Percentiles rank a stretch among this genome's conserved stretches.
phyloP scores from a whole-genome alignment of 2,329 filamentous ascomycete genomes.

The Westerdykella aurantiaca region DNA sequence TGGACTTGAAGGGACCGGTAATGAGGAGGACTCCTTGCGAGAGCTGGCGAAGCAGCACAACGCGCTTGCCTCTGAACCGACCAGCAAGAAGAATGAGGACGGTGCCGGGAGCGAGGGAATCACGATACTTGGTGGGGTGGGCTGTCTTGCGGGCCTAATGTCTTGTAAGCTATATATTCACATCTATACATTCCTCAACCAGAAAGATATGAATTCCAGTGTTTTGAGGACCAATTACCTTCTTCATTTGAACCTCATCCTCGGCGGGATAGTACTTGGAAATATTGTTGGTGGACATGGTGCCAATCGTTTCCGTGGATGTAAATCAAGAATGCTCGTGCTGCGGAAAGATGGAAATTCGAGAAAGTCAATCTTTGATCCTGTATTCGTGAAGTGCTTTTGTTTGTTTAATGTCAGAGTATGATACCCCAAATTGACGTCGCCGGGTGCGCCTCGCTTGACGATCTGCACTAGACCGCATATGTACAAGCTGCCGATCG shows the following conservation, averaged over 20 bases:
- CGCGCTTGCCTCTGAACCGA: constrained; percentile 99
- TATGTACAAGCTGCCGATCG: constrained; percentile 1
- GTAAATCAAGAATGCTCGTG: not conserved
- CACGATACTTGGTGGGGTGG: constrained; percentile 80
- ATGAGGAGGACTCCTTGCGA: constrained; percentile 95
- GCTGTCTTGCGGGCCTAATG: constrained; percentile 85
- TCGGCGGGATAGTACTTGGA: constrained; percentile 98
- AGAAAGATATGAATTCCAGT: not conserved
- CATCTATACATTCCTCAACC: not conserved
- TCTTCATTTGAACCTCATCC: constrained; percentile 82
- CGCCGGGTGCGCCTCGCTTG: constrained; percentile 5
- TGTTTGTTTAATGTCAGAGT: not conserved
- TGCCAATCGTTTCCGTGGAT: not conserved
- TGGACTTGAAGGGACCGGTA: constrained; percentile 99
- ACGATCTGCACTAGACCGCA: constrained; percentile 1
- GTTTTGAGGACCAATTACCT: constrained; percentile 53
- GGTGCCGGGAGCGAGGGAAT: constrained; percentile 85
- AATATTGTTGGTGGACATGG: constrained; percentile 61
- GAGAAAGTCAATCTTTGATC: not conserved
- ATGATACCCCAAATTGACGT: not conserved
- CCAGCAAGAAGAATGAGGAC: constrained; percentile 98
- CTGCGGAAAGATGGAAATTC: not conserved
- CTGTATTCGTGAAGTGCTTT: not conserved
- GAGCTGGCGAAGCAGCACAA: constrained; percentile 94
- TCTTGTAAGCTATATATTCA: not conserved